phyloP scores from a whole-genome alignment of 2,329 filamentous ascomycete species.

The Botrytis fabae region DNA sequence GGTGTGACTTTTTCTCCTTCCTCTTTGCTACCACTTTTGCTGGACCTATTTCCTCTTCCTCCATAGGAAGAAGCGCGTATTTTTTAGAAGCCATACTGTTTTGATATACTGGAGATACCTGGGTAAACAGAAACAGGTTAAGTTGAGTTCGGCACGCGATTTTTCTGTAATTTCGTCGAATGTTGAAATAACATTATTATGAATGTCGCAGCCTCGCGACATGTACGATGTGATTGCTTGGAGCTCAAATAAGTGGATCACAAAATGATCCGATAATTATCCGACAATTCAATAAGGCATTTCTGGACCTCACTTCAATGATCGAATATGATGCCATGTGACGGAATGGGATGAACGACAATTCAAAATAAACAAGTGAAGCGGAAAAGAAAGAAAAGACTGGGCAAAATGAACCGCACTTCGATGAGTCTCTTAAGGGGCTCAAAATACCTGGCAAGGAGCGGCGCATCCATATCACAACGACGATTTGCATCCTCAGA shows the following conservation, averaged over 20 bases:
- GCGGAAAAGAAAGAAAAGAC: not conserved
- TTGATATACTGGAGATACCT: no score
- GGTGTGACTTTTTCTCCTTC: constrained; percentile 43
- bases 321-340: not conserved
- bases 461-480: not conserved
- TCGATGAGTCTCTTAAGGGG: constrained; percentile 4
- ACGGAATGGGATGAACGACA: constrained; percentile 14
- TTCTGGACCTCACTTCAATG: constrained; percentile 12
- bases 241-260: constrained; percentile 2
- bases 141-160: not conserved
- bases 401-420: constrained; percentile 13
- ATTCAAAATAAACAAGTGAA: not conserved
- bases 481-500: constrained; percentile 17
- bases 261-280: not conserved
- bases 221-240: constrained; percentile 7
- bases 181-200: not conserved
- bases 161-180: not conserved
- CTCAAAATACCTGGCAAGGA: constrained; percentile 6
- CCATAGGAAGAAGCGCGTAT: constrained; percentile 69
- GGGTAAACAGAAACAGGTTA: no score
- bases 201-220: constrained; percentile 11
- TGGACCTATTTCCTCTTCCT: constrained; percentile 59
- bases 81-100: constrained; percentile 51
- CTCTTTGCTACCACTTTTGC: constrained; percentile 54
- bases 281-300: not conserved